Conservation (phyloP, 2,329 filamentous ascomycete genomes). For the Aaosphaeria pasadenensis region DNA sequence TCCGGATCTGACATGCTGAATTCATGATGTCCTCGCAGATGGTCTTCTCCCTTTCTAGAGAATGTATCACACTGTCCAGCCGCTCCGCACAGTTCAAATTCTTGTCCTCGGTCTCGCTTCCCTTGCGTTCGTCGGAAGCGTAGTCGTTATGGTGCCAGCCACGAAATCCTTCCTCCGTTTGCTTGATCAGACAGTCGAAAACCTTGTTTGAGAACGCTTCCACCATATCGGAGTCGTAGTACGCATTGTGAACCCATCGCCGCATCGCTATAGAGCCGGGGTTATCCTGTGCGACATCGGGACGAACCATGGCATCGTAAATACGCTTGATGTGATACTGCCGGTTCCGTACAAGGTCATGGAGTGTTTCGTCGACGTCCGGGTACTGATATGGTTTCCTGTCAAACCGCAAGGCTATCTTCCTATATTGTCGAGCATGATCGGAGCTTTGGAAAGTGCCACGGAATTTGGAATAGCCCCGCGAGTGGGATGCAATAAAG, state of each 20-base stretch:
- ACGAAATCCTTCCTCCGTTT: conserved; percentile 28
- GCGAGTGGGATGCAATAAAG: neutral
- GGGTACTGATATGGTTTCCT: conserved; percentile 23
- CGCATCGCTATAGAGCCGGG: conserved; percentile 28
- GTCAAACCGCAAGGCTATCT: conserved; percentile 20
- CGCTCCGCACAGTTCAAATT: conserved; percentile 26
- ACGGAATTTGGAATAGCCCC: conserved; percentile 16
- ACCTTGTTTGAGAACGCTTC: conserved; percentile 34
- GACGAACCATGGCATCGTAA: conserved; percentile 31
- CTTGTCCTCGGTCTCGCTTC: conserved; percentile 27
- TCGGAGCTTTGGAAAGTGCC: conserved; percentile 15
- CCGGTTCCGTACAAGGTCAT: conserved; percentile 15
- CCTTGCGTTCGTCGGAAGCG: conserved; percentile 31
- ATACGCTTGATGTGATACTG: conserved; percentile 19
- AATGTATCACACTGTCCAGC: conserved; percentile 27
- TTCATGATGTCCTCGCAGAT: conserved; percentile 37
- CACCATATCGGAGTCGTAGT: conserved; percentile 26
- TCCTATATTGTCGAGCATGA: conserved; percentile 22
- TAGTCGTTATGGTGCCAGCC: conserved; percentile 36
- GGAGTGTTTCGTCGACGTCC: conserved; percentile 19
- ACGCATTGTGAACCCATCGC: conserved; percentile 28
- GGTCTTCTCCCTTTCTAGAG: conserved; percentile 32
- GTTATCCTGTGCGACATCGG: conserved; percentile 29
- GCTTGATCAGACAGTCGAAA: conserved; percentile 27
- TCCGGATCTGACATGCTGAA: conserved; percentile 33